Evolutionary conservation across 2,329 filamentous ascomycete species (phyloP), one percentile per base, ranked within the genome.

Genomic region (Knufia petricola): DNA sequence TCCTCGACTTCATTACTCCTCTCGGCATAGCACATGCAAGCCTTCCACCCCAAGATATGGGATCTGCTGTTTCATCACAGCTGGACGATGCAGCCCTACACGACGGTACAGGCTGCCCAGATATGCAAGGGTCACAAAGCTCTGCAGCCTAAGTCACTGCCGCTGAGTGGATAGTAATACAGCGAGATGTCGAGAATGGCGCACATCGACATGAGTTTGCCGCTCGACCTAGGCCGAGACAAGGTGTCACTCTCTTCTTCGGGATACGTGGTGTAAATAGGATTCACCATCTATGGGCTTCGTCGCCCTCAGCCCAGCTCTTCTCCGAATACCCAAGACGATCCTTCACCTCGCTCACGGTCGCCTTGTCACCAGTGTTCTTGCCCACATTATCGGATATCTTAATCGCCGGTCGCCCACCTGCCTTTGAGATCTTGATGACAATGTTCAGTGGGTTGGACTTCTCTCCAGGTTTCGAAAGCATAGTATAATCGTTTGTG

Each of bases 391-490:
- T 95, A 65, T 90, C 84, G 55, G 81, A 95, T 57, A 98, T 86
- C 73, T 98, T 98, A 62, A 98, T 81, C 2, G 92, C 89, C 0
- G 84, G 79, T 40, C 82, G 78, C 4, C 89, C 89, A 12, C 74
- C 79, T 0, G 88, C 92, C 8, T 86, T 88, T 53, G 86, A 87
- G 52, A 98, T 76, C 70, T 98, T 98, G 69, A 98, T 95, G 58
- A 98, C 92, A 60, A 98, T 98, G 61, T 98, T 98, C 48, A 98
- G 71, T 0, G 92, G 92, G 13, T 82, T 79, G 0, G 89, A 95
- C 68, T 95, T 96, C 58, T 81, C 80, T 32, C 82, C 82, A 12
- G 50, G 43, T 1, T 82, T 85, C 30, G 74, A 79, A 52, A 77
- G 70, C 55, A 84, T 79, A n/a, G 70, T 71, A 64, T 92, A 98